Evolutionary conservation across 495 filamentous ascomycete species (phyloP), one percentile per base, ranked within the genome.

Genomic region (Daldinia vernicosa): DNA sequence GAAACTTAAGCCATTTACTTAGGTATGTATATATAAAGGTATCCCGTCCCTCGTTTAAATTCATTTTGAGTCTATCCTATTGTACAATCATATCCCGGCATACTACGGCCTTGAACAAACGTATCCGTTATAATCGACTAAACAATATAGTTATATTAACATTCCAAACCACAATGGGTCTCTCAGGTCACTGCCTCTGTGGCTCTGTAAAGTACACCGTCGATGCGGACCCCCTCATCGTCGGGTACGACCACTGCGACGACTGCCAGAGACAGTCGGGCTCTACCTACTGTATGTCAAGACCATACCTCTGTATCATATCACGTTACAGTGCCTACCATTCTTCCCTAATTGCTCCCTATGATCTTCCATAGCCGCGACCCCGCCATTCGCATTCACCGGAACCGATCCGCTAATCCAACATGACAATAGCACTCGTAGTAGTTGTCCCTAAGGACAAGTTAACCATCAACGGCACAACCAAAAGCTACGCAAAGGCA

Each of bases 221-320:
- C 50, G 85, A 86, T 74, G 75, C 86, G 30, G 86, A 88, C 14
- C 88, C 88, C 43, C 39, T 85, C 60, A 52, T 88, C 67, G 85
- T 84, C 30, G 89, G 82, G 70, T 91, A 91, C 75, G 89, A 91
- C 72, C 89, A 91, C 82, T 91, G 89, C 73, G 89, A 91, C 71
- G 89, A 90, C 77, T 91, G 89, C 83, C 89, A 91, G 76, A 87
- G 89, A 71, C 89, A 91, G 78, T 84, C 81, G 57, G 89, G 89
- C 60, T 90, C 88, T 7, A 89, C 88, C 63, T 91, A 91, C 76
- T 91, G 89, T 91, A 78, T 53, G 81, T 74, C 14, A 9, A 19
- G 14, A 24, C 27, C n/a, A 35, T 14, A 35, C 12, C 3, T n/a
- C n/a, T n/a, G 6, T 33, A 33, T 12, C 30, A 33, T 33, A 33